A percentile compares a stretch with the other conserved stretches of the same genome.
Evolutionary conservation across 192 early-diverging fungal species (phyloP).

Genomic region (Entomortierella chlamydospora): DNA sequence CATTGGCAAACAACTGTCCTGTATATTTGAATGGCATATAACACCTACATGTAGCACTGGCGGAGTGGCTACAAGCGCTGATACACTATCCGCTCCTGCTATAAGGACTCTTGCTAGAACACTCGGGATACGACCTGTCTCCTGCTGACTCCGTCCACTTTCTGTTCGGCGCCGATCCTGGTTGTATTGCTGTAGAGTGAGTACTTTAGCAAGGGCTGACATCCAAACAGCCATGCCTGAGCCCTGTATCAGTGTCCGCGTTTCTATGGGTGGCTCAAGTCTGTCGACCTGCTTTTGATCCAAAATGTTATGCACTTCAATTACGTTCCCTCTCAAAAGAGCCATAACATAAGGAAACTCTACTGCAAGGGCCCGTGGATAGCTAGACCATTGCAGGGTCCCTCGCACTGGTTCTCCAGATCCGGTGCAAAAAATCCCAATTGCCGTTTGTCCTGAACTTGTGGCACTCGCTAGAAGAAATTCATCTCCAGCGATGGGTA

Average conservation of each 20-base stretch:
- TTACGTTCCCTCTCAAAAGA: constrained; percentile 69
- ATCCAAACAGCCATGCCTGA: constrained; percentile 64
- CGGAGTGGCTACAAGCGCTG: constrained; percentile 70
- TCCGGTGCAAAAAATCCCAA: constrained; percentile 80
- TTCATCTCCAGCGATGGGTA: constrained; percentile 71
- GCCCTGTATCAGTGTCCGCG: constrained; percentile 64
- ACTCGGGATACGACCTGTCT: constrained; percentile 16
- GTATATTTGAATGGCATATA: not conserved
- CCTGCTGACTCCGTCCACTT: constrained; percentile 3
- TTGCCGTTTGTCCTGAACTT: constrained; percentile 55
- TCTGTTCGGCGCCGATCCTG: not conserved
- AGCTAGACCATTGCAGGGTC: constrained; percentile 64
- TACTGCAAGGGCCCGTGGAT: constrained; percentile 66
- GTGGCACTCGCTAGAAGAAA: constrained; percentile 72
- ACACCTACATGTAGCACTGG: constrained; percentile 66
- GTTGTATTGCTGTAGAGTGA: constrained; percentile 18
- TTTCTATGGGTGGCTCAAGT: constrained; percentile 64
- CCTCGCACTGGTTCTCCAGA: constrained; percentile 80
- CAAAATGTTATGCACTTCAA: constrained; percentile 83
- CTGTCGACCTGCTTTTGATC: constrained; percentile 74
- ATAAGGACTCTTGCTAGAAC: constrained; percentile 67
- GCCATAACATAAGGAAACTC: constrained; percentile 84
- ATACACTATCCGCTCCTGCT: constrained; percentile 65
- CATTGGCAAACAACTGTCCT: not conserved
- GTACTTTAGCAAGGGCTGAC: constrained; percentile 51